Evolutionary conservation across 495 filamentous ascomycete species (phyloP).

Genomic region (Pseudevernia furfuracea): DNA sequence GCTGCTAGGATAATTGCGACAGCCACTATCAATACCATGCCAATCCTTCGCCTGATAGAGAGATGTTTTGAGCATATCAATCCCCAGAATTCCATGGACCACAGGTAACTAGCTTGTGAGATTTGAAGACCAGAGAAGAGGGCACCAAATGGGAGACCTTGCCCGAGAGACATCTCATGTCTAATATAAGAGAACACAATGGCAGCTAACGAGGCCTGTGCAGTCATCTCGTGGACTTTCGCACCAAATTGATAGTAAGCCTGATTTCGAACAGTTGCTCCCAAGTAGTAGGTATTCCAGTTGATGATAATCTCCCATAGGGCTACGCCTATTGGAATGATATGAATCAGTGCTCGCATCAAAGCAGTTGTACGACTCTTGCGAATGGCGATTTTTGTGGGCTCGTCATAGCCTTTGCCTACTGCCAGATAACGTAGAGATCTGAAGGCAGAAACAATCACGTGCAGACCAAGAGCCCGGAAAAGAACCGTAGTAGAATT

Average conservation of each 20-base stretch:
- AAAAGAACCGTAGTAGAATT: neutral
- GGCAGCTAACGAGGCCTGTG: slow-evolving; percentile 22
- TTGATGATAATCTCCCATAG: slow-evolving; percentile 23
- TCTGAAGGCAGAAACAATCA: neutral
- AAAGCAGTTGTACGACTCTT: slow-evolving; percentile 13
- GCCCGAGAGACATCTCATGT: slow-evolving; percentile 14
- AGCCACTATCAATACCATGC: neutral
- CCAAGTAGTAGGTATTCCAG: slow-evolving; percentile 20
- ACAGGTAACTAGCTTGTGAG: slow-evolving; percentile 25
- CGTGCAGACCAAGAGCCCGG: neutral
- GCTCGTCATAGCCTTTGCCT: slow-evolving; percentile 15
- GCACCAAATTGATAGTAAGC: slow-evolving; percentile 27
- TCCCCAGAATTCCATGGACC: slow-evolving; percentile 29
- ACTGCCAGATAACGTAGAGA: neutral
- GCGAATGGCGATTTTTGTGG: slow-evolving; percentile 17
- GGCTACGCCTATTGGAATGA: slow-evolving; percentile 17
- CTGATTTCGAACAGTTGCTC: slow-evolving; percentile 9
- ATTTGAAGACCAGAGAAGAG: slow-evolving; percentile 26
- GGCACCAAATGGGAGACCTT: slow-evolving; percentile 23
- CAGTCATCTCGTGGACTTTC: slow-evolving; percentile 28
- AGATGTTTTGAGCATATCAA: neutral
- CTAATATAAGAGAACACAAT: slow-evolving; percentile 25
- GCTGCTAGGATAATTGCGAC: slow-evolving; percentile 19
- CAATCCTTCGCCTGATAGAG: neutral
- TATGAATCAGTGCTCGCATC: slow-evolving; percentile 16